Evolutionary conservation across 1,284 basidiomycete species (phyloP).

Genomic region (Ceratobasidium sp.): DNA sequence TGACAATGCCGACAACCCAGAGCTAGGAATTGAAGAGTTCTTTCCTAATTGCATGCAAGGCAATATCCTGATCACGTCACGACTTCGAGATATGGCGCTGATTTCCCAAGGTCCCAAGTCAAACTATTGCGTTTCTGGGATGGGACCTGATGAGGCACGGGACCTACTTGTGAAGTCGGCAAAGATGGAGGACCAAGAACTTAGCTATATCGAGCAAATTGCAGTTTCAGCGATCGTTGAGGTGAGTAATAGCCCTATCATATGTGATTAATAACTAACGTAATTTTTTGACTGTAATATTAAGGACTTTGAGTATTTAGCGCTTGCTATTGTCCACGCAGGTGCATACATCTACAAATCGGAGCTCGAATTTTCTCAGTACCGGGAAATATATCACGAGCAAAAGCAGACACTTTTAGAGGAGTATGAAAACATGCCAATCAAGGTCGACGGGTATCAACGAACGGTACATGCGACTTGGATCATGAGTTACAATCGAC

Average conservation of each 20-base stretch:
- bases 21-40: background rate
- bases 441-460: no score
- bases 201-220: background rate
- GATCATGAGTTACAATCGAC: slow-evolving; percentile 2
- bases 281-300: background rate
- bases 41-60: slow-evolving; percentile 2
- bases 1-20: slow-evolving; percentile 40
- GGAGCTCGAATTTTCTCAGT: background rate
- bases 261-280: background rate
- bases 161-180: slow-evolving; percentile 3
- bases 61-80: slow-evolving; percentile 34
- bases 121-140: background rate
- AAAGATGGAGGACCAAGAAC: background rate
- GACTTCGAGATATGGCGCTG: background rate
- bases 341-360: slow-evolving; percentile 27
- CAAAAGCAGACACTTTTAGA: background rate
- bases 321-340: slow-evolving; percentile 27
- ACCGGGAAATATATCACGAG: background rate
- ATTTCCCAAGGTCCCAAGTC: background rate
- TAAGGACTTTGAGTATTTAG: background rate
- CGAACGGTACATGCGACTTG: slow-evolving; percentile 22
- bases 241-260: background rate
- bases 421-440: background rate
- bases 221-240: background rate
- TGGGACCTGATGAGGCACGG: background rate